Conservation (phyloP, 1,139 yeast genomes). For the Debaryomycetaceae sp. region DNA sequence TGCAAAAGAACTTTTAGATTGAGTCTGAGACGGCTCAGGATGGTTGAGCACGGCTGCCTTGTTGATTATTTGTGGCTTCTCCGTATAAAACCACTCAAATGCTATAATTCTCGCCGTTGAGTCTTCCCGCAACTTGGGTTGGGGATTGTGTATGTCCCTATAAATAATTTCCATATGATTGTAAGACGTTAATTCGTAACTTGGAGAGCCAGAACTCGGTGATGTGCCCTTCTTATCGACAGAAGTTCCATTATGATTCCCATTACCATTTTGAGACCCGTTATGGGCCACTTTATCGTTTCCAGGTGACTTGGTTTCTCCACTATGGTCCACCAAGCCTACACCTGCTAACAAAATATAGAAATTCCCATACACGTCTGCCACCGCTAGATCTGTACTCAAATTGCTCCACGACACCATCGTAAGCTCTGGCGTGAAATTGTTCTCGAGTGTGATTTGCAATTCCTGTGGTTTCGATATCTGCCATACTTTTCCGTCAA, state of each 20-base stretch:
- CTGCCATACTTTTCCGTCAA: conserved; percentile 65
- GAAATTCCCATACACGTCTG: conserved; percentile 50
- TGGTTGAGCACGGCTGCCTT: conserved; percentile 45
- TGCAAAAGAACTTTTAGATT: conserved; percentile 12
- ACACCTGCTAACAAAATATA: conserved; percentile 48
- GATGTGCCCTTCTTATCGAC: conserved; percentile 1
- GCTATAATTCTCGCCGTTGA: conserved; percentile 37
- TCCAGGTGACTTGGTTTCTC: conserved; percentile 10
- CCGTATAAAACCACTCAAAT: conserved; percentile 68
- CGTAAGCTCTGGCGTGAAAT: conserved; percentile 24
- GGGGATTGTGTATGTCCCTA: conserved; percentile 28
- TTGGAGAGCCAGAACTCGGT: conserved; percentile 17
- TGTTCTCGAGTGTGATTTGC: conserved; percentile 34
- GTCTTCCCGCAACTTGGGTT: conserved; percentile 10
- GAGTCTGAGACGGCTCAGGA: conserved; percentile 9
- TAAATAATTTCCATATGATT: conserved; percentile 47
- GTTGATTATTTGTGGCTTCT: conserved; percentile 56
- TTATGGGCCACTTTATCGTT: conserved; percentile 5
- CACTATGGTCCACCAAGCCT: conserved; percentile 20
- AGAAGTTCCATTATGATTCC: background rate
- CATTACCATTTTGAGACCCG: background rate
- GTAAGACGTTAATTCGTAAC: conserved; percentile 45
- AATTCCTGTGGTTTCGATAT: conserved; percentile 52
- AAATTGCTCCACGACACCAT: conserved; percentile 47
- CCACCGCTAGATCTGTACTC: conserved; percentile 52